Evolutionary conservation across 2,329 filamentous ascomycete genomes (phyloP), one percentile per base, ranked within the genome.

Genomic region (Dissoconium aciculare): DNA sequence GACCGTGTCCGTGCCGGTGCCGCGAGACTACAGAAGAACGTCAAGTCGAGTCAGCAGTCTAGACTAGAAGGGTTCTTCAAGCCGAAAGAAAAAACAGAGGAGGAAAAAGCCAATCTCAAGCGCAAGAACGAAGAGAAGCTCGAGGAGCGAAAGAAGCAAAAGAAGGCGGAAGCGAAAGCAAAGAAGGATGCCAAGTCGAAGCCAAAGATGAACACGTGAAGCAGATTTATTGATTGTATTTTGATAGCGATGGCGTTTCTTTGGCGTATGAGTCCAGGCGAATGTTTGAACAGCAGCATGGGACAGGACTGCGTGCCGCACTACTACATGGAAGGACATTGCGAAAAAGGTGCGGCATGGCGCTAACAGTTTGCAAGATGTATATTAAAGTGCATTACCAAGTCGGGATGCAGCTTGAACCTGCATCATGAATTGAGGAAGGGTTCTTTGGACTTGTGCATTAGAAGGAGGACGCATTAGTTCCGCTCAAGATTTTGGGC

Each of bases 51-150:
- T 15, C 89, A 95, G 56, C 89, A 98, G 60, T 78, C 81, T 15
- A 71, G 89, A 13, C 63, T 98, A 2, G 87, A 95, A 52, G 89
- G 89, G 0, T 98, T 98, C 63, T 98, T 98, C 68, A 94, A 93
- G 63, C 75, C 82, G 1, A 60, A 92, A 11, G 79, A 83, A 38
- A 91, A 87, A 64, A 83, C 85, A 0, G 80, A 85, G 0, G 78
- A 76, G 41, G 76, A 98, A 60, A 80, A 87, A 59, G 77, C 78
- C 32, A 74, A 59, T 25, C 62, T 91, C 50, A 98, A 98, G 69
- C 71, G 89, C 44, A 98, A 95, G 64, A 69, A 89, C 21, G 87
- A 95, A 31, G 81, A 85, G 60, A 91, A 91, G 63, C 66, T 82
- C 17, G 84, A 85, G 47, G 79, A 84, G 45, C 84, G 83, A 59